A percentile compares a stretch with the other conserved stretches of the same genome.
Evolutionary conservation across 768 basidiomycete species (phyloP).

Genomic region (Tylopilus vinaceipallidus): DNA sequence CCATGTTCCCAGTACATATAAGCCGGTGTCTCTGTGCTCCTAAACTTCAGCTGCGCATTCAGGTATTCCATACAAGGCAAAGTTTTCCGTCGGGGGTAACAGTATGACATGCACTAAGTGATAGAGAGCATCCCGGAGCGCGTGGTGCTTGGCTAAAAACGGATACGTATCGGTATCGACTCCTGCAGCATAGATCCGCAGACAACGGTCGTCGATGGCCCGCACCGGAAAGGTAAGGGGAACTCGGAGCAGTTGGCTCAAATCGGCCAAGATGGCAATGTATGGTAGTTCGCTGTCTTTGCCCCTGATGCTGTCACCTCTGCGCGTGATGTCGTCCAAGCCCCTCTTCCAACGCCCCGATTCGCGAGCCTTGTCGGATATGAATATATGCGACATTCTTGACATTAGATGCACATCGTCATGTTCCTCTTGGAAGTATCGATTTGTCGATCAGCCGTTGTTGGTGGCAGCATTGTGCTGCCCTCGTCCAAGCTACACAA

Average conservation of each 20-base stretch:
- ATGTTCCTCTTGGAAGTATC: slow-evolving; percentile 8
- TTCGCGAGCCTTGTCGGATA: slow-evolving; percentile 12
- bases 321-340: background rate
- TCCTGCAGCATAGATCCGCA: background rate
- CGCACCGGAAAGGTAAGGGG: background rate
- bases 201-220: background rate
- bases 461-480: slow-evolving; percentile 12
- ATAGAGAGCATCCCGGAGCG: background rate
- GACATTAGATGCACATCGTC: background rate
- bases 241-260: background rate
- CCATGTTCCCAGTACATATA: slow-evolving; percentile 8
- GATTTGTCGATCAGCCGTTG: slow-evolving; percentile 14
- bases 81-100: background rate
- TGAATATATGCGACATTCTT: slow-evolving; percentile 12
- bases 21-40: background rate
- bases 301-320: background rate
- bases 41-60: background rate
- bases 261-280: slow-evolving; percentile 12
- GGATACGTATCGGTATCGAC: background rate
- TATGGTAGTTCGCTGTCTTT: background rate
- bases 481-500: slow-evolving; percentile 1
- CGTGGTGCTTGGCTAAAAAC: slow-evolving; percentile 1
- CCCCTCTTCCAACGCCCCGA: background rate
- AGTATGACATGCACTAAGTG: background rate
- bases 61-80: background rate